Conservation (phyloP, 345 rosid species). For the Citrus maxima region DNA sequence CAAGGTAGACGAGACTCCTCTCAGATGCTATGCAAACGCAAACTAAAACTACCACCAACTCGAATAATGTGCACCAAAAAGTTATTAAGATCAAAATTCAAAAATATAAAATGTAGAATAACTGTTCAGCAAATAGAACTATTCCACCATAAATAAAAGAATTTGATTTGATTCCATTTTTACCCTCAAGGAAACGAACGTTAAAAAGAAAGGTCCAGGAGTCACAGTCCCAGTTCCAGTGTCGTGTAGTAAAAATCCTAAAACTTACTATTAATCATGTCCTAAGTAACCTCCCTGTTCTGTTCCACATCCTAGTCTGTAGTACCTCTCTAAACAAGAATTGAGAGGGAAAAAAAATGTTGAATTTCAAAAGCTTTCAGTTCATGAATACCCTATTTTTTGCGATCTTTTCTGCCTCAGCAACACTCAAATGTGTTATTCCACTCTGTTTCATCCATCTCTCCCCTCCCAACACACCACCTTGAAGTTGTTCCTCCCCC, state of each 20-base stretch:
- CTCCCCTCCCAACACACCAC: constrained; percentile 30
- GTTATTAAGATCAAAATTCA: not conserved
- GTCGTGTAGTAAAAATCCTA: not conserved
- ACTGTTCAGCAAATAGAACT: not conserved
- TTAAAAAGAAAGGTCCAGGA: not conserved
- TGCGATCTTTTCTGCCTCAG: constrained; percentile 59
- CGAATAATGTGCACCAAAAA: not conserved
- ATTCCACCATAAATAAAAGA: not conserved
- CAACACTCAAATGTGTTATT: constrained; percentile 50
- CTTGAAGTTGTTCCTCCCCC: constrained; percentile 56
- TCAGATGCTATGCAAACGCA: not conserved
- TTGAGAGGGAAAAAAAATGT: not conserved
- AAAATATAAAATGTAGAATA: not conserved
- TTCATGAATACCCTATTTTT: constrained; percentile 46
- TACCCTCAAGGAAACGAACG: not conserved
- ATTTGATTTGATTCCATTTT: not conserved
- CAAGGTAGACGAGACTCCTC: too few relatives aligned
- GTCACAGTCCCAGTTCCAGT: not conserved
- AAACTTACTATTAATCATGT: too few relatives aligned
- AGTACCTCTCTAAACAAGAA: not conserved
- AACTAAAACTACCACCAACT: not conserved
- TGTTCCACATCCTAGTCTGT: not conserved
- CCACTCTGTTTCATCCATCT: constrained; percentile 60
- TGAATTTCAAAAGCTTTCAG: constrained; percentile 12
- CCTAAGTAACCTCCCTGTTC: not conserved